These are phyloP conservation scores for Lasiosphaeria hispida DNA, from an alignment of 495 filamentous ascomycete species.

Conservation along the genomic window DNA sequence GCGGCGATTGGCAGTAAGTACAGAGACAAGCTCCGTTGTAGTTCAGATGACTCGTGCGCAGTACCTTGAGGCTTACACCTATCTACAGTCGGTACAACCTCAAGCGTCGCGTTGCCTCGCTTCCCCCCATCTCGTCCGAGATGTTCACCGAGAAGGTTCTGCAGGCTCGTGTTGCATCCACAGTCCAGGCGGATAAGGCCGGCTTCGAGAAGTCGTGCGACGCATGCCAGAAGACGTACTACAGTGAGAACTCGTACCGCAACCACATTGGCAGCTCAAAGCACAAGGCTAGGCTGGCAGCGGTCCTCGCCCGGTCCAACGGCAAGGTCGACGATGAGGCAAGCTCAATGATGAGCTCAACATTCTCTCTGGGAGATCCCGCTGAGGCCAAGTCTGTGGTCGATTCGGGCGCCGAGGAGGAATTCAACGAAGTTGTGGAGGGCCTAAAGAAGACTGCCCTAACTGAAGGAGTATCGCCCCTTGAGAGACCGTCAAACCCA, in stretches of 20 bases:
- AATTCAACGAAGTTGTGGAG: slow-evolving; percentile 76
- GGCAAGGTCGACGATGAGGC: slow-evolving; percentile 59
- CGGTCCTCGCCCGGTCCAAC: slow-evolving; percentile 27
- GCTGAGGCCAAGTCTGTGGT: slow-evolving; percentile 49
- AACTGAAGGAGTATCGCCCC: slow-evolving; percentile 53
- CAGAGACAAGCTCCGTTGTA: slow-evolving; percentile 1
- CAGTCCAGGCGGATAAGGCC: slow-evolving; percentile 81
- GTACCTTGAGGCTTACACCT: slow-evolving; percentile 14
- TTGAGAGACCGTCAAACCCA: slow-evolving; percentile 56
- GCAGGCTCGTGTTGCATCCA: slow-evolving; percentile 80
- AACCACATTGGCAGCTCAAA: slow-evolving; percentile 93
- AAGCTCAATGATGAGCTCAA: slow-evolving; percentile 86
- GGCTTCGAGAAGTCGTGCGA: slow-evolving; percentile 81
- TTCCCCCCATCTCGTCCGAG: slow-evolving; percentile 90
- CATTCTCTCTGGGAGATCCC: slow-evolving; percentile 85
- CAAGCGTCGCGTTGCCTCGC: slow-evolving; percentile 87
- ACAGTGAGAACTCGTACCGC: slow-evolving; percentile 89
- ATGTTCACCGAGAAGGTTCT: slow-evolving; percentile 95
- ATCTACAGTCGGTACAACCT: slow-evolving; percentile 85
- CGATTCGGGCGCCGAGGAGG: slow-evolving; percentile 65
- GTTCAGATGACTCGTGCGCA: background rate
- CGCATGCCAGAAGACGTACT: slow-evolving; percentile 88
- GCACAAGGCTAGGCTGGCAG: slow-evolving; percentile 67
- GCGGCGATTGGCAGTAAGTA: slow-evolving; percentile 95
- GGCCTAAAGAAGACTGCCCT: slow-evolving; percentile 71